These are phyloP conservation scores for Boletus hoseneyae DNA, from an alignment of 1,284 basidiomycete genomes.

Conservation along the genomic window DNA sequence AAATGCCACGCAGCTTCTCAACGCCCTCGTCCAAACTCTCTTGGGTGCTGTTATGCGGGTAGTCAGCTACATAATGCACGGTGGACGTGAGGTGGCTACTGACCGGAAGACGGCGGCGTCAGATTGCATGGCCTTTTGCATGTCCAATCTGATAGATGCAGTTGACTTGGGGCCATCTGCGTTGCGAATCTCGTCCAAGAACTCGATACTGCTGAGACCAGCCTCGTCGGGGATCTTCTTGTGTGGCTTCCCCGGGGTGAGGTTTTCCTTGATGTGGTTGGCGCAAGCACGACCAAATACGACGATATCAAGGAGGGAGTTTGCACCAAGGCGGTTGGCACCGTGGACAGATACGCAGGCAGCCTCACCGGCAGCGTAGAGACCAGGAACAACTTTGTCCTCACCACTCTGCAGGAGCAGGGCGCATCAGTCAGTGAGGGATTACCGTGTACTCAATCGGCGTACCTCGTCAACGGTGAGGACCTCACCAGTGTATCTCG, in stretches of 20 bases:
- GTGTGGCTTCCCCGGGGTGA: constrained; percentile 89
- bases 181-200: constrained; percentile 88
- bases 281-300: constrained; percentile 99
- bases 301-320: constrained; percentile 98
- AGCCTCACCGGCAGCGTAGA: constrained; percentile 98
- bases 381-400: constrained; percentile 93
- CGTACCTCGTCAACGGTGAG: constrained; percentile 72
- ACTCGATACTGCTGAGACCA: constrained; percentile 83
- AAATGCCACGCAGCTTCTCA: constrained; percentile 80
- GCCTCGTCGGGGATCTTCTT: constrained; percentile 86
- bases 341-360: constrained; percentile 99
- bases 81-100: constrained; percentile 15
- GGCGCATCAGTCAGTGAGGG: constrained; percentile 1
- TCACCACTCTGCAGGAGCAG: constrained; percentile 60
- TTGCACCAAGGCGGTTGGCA: constrained; percentile 98
- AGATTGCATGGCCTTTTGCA: constrained; percentile 99
- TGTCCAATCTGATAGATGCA: constrained; percentile 86
- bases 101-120: constrained; percentile 90
- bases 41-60: constrained; percentile 65
- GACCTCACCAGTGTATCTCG: constrained; percentile 97
- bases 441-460: neutral
- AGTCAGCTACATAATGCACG: constrained; percentile 5
- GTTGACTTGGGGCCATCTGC: constrained; percentile 84
- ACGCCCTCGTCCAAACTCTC: constrained; percentile 91
- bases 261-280: constrained; percentile 93